These are phyloP conservation scores for Fusarium guadeloupense DNA, from an alignment of 2,329 filamentous ascomycete genomes.

Conservation along the genomic window DNA sequence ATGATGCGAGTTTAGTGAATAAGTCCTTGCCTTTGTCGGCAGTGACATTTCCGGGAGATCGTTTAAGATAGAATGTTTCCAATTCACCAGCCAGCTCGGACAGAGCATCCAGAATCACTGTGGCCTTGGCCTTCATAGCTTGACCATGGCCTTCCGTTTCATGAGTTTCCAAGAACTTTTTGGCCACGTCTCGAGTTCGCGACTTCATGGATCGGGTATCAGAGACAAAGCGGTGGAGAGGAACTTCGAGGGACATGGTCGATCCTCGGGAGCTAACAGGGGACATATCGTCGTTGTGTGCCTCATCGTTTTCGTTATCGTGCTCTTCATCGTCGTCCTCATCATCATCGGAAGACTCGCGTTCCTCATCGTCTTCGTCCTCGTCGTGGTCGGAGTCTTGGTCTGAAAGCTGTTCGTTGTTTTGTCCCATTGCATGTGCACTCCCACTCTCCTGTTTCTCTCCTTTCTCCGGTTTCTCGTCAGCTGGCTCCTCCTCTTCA, in stretches of 20 bases:
- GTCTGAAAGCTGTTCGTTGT: slow-evolving; percentile 45
- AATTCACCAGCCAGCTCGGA: slow-evolving; percentile 77
- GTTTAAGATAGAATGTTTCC: slow-evolving; percentile 72
- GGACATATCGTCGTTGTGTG: slow-evolving; percentile 67
- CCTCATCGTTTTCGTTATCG: slow-evolving; percentile 60
- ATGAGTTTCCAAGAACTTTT: slow-evolving; percentile 84
- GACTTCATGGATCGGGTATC: slow-evolving; percentile 66
- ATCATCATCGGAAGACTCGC: slow-evolving; percentile 52
- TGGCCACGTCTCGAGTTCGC: slow-evolving; percentile 78
- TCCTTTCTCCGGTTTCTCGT: slow-evolving; percentile 24
- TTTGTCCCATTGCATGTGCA: slow-evolving; percentile 44
- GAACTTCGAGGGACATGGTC: slow-evolving; percentile 70
- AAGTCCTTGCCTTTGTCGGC: slow-evolving; percentile 67
- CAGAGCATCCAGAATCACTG: slow-evolving; percentile 76
- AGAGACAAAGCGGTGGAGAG: slow-evolving; percentile 58
- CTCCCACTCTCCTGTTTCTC: slow-evolving; percentile 34
- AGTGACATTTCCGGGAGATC: slow-evolving; percentile 56
- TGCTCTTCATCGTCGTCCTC: slow-evolving; percentile 65
- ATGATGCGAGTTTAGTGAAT: slow-evolving; percentile 79
- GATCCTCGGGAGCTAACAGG: slow-evolving; percentile 72
- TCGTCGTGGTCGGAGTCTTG: slow-evolving; percentile 43
- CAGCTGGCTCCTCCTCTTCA: slow-evolving; percentile 52
- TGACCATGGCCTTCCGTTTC: slow-evolving; percentile 78
- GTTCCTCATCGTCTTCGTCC: slow-evolving; percentile 48
- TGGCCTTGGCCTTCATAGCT: slow-evolving; percentile 80